Conservation (phyloP, 208 protist genomes). For the Vickermania ingenoplastis region DNA sequence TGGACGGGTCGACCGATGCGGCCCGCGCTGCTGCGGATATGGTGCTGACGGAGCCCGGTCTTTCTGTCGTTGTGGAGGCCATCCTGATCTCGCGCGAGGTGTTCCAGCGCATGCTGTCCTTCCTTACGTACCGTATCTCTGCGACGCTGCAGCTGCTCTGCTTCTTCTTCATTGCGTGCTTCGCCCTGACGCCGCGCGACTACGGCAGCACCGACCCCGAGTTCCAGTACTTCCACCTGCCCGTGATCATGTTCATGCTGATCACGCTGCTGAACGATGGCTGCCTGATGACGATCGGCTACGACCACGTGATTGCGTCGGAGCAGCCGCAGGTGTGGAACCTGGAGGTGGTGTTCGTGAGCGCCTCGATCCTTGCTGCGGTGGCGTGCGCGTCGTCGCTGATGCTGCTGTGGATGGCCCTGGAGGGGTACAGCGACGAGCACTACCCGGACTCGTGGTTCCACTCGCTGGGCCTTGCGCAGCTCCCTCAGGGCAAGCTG, state of each 20-base stretch:
- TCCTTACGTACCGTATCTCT: slow-evolving; percentile 76
- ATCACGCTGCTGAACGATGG: slow-evolving; percentile 84
- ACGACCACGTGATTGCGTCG: slow-evolving; percentile 48
- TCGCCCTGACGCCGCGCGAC: slow-evolving; percentile 52
- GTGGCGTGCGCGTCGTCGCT: slow-evolving; percentile 64
- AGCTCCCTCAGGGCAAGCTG: slow-evolving; percentile 60
- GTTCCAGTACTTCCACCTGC: slow-evolving; percentile 78
- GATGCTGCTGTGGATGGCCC: slow-evolving; percentile 46
- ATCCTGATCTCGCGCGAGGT: slow-evolving; percentile 90
- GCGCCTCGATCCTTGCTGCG: slow-evolving; percentile 38
- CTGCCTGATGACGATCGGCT: slow-evolving; percentile 66
- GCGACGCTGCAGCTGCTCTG: slow-evolving; percentile 71
- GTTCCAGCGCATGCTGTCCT: slow-evolving; percentile 92
- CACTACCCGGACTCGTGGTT: slow-evolving; percentile 55
- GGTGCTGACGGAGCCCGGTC: no score
- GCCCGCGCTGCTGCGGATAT: slow-evolving; percentile 88
- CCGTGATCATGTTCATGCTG: slow-evolving; percentile 88
- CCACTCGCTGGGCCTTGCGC: slow-evolving; percentile 41
- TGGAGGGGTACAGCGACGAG: slow-evolving; percentile 32
- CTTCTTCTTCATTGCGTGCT: slow-evolving; percentile 81
- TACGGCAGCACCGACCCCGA: slow-evolving; percentile 52
- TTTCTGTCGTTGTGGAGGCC: slow-evolving; percentile 90
- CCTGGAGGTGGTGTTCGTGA: slow-evolving; percentile 47
- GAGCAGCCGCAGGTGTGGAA: slow-evolving; percentile 61
- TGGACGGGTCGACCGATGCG: slow-evolving; percentile 90